A percentile compares a stretch with the other conserved stretches of the same genome.
These are phyloP conservation scores for Ilyonectria mors-panacis DNA, from an alignment of 2,329 filamentous ascomycete genomes.

Conservation along the genomic window DNA sequence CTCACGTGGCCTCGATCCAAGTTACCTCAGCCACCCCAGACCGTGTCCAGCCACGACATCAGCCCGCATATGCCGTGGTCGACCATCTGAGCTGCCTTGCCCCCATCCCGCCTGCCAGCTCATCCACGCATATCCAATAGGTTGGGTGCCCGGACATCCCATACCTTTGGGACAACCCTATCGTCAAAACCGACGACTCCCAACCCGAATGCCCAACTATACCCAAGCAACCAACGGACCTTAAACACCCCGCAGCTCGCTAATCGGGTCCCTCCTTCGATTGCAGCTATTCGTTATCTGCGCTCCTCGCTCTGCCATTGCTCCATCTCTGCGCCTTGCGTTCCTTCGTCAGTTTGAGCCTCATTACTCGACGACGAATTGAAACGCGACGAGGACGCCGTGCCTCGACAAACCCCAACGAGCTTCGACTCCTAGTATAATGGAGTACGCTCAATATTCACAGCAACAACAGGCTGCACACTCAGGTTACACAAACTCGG, in stretches of 20 bases:
- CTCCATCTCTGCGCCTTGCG: conserved; percentile 30
- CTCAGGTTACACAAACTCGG: conserved; percentile 74
- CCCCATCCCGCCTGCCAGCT: conserved; percentile 71
- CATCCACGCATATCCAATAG: conserved; percentile 73
- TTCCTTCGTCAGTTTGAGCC: conserved; percentile 27
- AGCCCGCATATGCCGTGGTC: conserved; percentile 73
- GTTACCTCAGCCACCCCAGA: conserved; percentile 51
- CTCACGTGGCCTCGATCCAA: conserved; percentile 62
- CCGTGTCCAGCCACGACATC: conserved; percentile 61
- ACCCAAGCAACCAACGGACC: conserved; percentile 56
- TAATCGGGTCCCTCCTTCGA: conserved; percentile 43
- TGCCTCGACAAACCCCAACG: conserved; percentile 45
- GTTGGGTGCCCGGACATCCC: conserved; percentile 65
- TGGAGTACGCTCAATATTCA: conserved; percentile 84
- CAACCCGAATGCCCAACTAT: conserved; percentile 63
- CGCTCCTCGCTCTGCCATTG: conserved; percentile 28
- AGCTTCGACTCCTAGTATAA: conserved; percentile 63
- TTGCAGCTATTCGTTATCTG: conserved; percentile 44
- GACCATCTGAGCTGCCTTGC: conserved; percentile 66
- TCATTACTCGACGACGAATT: conserved; percentile 41
- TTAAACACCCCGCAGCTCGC: conserved; percentile 51
- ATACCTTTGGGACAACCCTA: conserved; percentile 61
- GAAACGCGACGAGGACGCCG: conserved; percentile 46
- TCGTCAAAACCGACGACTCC: conserved; percentile 50
- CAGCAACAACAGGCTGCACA: conserved; percentile 73